Conservation (phyloP, 1,139 yeast species). For the Yamadazyma epiphylla region DNA sequence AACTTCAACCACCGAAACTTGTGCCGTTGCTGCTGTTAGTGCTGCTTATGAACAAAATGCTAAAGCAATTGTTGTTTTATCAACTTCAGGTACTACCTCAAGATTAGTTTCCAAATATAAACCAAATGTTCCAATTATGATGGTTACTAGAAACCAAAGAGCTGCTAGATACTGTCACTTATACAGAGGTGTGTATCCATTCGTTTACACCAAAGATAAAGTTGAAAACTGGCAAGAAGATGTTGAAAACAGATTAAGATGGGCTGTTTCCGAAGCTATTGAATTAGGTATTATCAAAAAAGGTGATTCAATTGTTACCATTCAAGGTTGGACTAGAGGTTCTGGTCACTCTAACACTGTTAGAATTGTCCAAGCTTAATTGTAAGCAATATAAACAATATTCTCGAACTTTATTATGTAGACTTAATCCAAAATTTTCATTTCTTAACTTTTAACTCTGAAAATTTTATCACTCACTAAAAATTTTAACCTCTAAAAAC, state of each 20-base stretch:
- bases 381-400: too few species aligned
- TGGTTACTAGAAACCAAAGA: slow-evolving; percentile 94
- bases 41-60: slow-evolving; percentile 96
- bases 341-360: slow-evolving; percentile 98
- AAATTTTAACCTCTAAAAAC: too few species aligned
- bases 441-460: too few species aligned
- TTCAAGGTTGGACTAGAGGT: slow-evolving; percentile 99
- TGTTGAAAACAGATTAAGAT: slow-evolving; percentile 90
- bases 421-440: not conserved
- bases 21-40: slow-evolving; percentile 95
- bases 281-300: slow-evolving; percentile 78
- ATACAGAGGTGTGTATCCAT: slow-evolving; percentile 98
- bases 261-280: slow-evolving; percentile 90
- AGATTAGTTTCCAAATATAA: slow-evolving; percentile 96
- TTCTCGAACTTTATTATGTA: not conserved
- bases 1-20: slow-evolving; percentile 91
- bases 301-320: slow-evolving; percentile 90
- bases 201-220: slow-evolving; percentile 66
- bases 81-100: slow-evolving; percentile 93
- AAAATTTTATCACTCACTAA: too few species aligned
- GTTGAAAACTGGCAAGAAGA: slow-evolving; percentile 92
- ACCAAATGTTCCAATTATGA: slow-evolving; percentile 95
- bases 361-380: slow-evolving; percentile 60
- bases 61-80: slow-evolving; percentile 92
- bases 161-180: slow-evolving; percentile 95